Base-by-base conservation (phyloP, 495 filamentous ascomycete genomes). In the Tetracladium marchalianum region DNA sequence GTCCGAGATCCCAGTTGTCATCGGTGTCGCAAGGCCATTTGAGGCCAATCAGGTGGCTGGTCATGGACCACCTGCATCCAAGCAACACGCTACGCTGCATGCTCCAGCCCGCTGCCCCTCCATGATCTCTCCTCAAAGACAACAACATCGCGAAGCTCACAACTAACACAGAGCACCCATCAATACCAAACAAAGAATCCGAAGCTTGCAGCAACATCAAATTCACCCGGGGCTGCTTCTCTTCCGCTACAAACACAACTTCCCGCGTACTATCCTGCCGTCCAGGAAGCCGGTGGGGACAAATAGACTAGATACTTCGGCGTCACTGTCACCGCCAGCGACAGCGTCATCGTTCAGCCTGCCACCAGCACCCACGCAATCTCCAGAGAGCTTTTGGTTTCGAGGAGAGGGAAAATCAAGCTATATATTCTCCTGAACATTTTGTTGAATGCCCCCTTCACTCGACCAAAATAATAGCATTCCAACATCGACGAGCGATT, bases 371-470 rank as follows among this genome's bases (percentile, higher is more conserved):
- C 22, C n/a, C 22, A 27, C 22, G 22, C 22, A 27, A 27, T 7
- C 3, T 3, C 7, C 22, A 31, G 1, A 1, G 39, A 42, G 40
- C 36, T 15, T n/a, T 27, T 27, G 22, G 3, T 27, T 27, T 27
- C 22, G 7, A 27, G 22, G 22, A 27, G 22, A 27, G 22, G 10
- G 39, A 32, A 7, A 11, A 31, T 33, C 31, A 22, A 8, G 17
- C 31, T 16, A 35, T 19, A 3, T 4, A 15, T 11, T 32, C 19
- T n/a, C 22, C 35, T 3, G 22, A 3, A 27, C 22, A 35, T 31
- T 45, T 35, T 41, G 47, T 53, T 59, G 56, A 59, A 59, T 60
- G 57, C 57, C 54, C 42, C 56, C 56, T 53, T 55, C 56, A 51
- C 46, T 46, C 35, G 57, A 60, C 35, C 45, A 60, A 51, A 51